phyloP scores from a whole-genome alignment of 352 stramenopile species.

The Phytopythium ostracodes region DNA sequence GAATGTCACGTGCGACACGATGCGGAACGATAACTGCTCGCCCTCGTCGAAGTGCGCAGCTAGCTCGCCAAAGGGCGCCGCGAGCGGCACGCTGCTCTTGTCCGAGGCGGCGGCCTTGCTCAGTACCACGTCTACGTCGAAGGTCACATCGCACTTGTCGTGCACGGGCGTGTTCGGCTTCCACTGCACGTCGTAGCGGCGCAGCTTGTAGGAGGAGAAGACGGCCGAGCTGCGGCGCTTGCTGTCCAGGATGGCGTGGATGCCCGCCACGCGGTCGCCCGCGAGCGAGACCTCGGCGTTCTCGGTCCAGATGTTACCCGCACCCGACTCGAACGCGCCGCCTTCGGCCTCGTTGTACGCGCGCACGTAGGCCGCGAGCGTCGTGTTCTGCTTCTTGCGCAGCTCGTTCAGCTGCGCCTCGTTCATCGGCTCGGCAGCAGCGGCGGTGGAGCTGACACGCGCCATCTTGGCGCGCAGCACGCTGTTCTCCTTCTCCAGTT shows the following conservation, averaged over 20 bases:
- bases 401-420: slow-evolving; percentile 70
- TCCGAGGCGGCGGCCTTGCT: slow-evolving; percentile 39
- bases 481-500: slow-evolving; percentile 83
- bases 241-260: slow-evolving; percentile 57
- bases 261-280: slow-evolving; percentile 36
- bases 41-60: slow-evolving; percentile 35
- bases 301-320: slow-evolving; percentile 51
- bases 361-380: slow-evolving; percentile 60
- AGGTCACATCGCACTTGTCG: slow-evolving; percentile 76
- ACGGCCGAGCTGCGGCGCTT: slow-evolving; percentile 57
- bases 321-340: slow-evolving; percentile 46
- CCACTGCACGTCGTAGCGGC: slow-evolving; percentile 80
- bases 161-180: slow-evolving; percentile 36
- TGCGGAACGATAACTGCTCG: slow-evolving; percentile 65
- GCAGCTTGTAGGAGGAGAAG: slow-evolving; percentile 79
- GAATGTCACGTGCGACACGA: slow-evolving; percentile 79
- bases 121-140: slow-evolving; percentile 60
- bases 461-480: slow-evolving; percentile 73
- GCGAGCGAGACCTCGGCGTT: slow-evolving; percentile 73
- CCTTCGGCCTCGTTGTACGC: slow-evolving; percentile 64
- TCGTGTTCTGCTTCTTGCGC: slow-evolving; percentile 80
- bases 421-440: slow-evolving; percentile 38
- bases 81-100: slow-evolving; percentile 39
- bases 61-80: slow-evolving; percentile 61
- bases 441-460: slow-evolving; percentile 29